A percentile compares a stretch with the other conserved stretches of the same genome.
Evolutionary conservation across 2,329 filamentous ascomycete species (phyloP).

Genomic region (Fusarium chuoi): DNA sequence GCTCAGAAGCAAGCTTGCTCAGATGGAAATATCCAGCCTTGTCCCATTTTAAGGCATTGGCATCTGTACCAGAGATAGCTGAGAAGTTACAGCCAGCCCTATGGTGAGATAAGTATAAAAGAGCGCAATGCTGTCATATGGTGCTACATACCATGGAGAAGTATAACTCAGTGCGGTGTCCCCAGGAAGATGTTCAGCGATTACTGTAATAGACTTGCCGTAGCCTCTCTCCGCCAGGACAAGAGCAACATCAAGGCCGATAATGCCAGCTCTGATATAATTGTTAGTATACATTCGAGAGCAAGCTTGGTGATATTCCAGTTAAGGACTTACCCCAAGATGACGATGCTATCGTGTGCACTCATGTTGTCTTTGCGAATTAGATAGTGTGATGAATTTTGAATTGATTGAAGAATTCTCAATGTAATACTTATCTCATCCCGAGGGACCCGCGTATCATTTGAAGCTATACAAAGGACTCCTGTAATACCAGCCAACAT

Average conservation of each 20-base stretch:
- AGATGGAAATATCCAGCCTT: not conserved
- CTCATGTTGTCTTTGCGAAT: not conserved
- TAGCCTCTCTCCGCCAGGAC: not conserved
- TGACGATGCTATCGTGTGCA: not conserved
- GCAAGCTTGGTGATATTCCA: too few relatives aligned
- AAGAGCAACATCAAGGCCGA: not conserved
- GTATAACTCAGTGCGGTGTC: not conserved
- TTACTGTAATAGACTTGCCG: not conserved
- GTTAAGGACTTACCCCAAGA: not conserved
- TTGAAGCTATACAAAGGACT: not conserved
- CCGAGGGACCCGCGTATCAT: not conserved
- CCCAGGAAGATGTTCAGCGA: not conserved
- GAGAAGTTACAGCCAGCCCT: constrained; percentile 9
- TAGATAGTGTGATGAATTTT: too few relatives aligned
- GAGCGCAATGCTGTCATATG: fast-evolving
- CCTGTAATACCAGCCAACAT: not conserved
- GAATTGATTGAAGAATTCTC: not conserved
- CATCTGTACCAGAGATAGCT: constrained; percentile 1
- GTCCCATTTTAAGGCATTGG: constrained; percentile 7
- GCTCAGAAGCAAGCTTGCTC: not conserved
- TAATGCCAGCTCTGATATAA: not conserved
- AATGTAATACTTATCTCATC: too few relatives aligned
- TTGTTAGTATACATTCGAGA: not conserved
- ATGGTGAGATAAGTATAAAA: fast-evolving
- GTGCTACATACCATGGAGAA: not conserved